A percentile compares a stretch with the other conserved stretches of the same genome.
Conservation (phyloP, 2,329 filamentous ascomycete species). For the Alternaria ethzedia region DNA sequence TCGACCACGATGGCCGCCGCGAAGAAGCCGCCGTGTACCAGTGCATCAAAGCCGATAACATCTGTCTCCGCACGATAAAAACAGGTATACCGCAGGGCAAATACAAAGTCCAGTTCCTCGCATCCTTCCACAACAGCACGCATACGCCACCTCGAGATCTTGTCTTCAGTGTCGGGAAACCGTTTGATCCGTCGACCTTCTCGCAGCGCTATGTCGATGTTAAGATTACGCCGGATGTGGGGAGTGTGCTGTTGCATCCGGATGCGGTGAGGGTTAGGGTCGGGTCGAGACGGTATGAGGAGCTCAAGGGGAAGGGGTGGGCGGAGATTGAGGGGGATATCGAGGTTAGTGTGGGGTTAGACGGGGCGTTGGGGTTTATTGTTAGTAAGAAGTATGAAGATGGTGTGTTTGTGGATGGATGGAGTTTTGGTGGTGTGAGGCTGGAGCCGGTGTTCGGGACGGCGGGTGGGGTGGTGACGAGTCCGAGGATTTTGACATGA, state of each 20-base stretch:
- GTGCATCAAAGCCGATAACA: slow-evolving; percentile 38
- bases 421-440: slow-evolving; percentile 49
- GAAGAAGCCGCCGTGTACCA: slow-evolving; percentile 47
- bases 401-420: slow-evolving; percentile 41
- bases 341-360: slow-evolving; percentile 44
- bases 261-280: slow-evolving; percentile 48
- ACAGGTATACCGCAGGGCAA: slow-evolving; percentile 47
- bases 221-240: slow-evolving; percentile 48
- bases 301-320: slow-evolving; percentile 43
- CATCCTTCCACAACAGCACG: slow-evolving; percentile 33
- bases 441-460: slow-evolving; percentile 44
- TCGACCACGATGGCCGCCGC: slow-evolving; percentile 44
- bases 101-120: slow-evolving; percentile 47
- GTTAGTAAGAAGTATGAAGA: slow-evolving; percentile 45
- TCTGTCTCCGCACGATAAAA: slow-evolving; percentile 45
- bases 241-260: slow-evolving; percentile 44
- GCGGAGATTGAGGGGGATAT: slow-evolving; percentile 48
- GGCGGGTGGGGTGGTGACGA: slow-evolving; percentile 3
- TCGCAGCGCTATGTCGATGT: slow-evolving; percentile 45
- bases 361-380: slow-evolving; percentile 47
- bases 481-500: slow-evolving; percentile 11
- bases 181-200: slow-evolving; percentile 43
- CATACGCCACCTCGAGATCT: slow-evolving; percentile 36
- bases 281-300: slow-evolving; percentile 36
- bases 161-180: slow-evolving; percentile 48